Evolutionary conservation across 805 yeast genomes (phyloP), one percentile per base, ranked within the genome.

Genomic region (Metschnikowia cerradonensis): DNA sequence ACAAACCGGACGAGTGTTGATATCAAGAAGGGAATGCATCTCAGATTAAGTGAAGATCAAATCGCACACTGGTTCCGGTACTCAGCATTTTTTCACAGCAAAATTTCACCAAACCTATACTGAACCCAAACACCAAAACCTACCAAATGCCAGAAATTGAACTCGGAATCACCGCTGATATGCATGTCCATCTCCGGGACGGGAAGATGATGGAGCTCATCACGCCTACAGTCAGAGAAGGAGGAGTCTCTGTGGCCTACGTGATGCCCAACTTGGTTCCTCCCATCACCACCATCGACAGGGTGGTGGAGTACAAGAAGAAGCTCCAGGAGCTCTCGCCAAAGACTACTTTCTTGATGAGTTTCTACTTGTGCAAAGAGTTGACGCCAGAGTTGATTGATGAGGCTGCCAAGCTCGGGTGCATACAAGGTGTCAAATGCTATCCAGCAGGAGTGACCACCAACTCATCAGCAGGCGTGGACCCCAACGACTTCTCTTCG

Each of bases 361-460:
- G 96, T 13, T 83, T 92, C 56, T 94, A 94, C 61, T 76, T 94
- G 38, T 80, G 86, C 47, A 82, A 79, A 49, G 87, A 82, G 0
- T 73, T 94, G 56, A 89, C 96, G 1, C 97, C 98, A 0, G 95
- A 88, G 57, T 73, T 90, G 38, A 84, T 94, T 50, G 82, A 80
- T 49, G 79, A 82, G 55, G 98, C 97, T 34, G 95, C 91, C 6
- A 64, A 75, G 49, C 61, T 70, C 15, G 84, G 84, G 1, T 83
- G 82, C 36, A 83, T 92, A 49, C 76, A 83, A 31, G 99, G 99
- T 50, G 89, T 94, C 58, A 94, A 94, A 68, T 90, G 96, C 66
- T 94, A 94, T 67, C 99, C 99, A 39, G 97, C 98, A 1, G 99
- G 99, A 41, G 99, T 94, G 32, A 94, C 99, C n/a, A 94, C 99